phyloP scores from a whole-genome alignment of 306 rosid species.

The Dryas alaskensis region DNA sequence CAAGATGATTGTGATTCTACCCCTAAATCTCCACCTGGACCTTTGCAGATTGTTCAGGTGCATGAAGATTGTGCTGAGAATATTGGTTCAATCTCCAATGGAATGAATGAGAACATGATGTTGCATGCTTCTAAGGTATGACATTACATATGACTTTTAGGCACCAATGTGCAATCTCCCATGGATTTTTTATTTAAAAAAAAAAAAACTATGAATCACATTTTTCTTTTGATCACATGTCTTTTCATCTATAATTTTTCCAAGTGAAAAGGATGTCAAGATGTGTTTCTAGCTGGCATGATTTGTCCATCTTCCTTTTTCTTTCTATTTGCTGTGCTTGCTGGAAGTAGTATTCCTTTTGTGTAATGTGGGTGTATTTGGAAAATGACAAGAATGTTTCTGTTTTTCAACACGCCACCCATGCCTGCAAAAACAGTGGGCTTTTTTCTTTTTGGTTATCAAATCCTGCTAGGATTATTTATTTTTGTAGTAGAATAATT shows the following conservation, averaged over 20 bases:
- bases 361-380: conserved; percentile 10
- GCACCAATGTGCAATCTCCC: neutral
- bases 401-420: neutral
- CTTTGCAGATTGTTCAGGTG: conserved; percentile 32
- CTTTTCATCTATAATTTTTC: neutral
- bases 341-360: neutral
- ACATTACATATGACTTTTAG: conserved; percentile 3
- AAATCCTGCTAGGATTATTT: neutral
- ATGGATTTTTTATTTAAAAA: too few species aligned
- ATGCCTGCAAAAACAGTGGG: conserved; percentile 6
- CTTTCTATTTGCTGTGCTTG: neutral
- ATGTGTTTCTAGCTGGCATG: neutral
- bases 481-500: conserved; percentile 13
- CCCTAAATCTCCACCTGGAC: conserved; percentile 29
- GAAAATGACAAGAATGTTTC: conserved; percentile 14
- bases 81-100: conserved; percentile 29
- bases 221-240: neutral
- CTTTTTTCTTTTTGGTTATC: conserved; percentile 4
- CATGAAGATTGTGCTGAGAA: conserved; percentile 28
- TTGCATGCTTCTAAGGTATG: conserved; percentile 45
- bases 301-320: neutral
- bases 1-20: conserved; percentile 27
- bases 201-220: neutral
- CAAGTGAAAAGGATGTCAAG: neutral
- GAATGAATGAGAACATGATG: conserved; percentile 29